These are phyloP conservation scores for Bipolaris zeicola DNA, from an alignment of 2,329 filamentous ascomycete species.

Conservation along the genomic window DNA sequence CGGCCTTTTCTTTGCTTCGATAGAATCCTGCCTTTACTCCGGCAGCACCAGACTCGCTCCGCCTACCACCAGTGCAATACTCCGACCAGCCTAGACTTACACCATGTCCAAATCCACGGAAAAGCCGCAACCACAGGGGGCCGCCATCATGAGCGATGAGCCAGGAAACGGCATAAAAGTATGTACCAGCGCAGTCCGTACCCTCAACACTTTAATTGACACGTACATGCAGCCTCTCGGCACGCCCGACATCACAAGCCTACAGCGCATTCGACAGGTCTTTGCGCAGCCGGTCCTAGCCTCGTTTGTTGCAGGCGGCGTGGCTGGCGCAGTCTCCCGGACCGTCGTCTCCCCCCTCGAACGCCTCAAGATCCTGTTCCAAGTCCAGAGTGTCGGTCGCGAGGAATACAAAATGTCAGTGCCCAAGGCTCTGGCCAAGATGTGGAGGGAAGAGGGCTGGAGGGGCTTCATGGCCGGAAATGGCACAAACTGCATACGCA, in stretches of 20 bases:
- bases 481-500: slow-evolving; percentile 96
- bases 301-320: slow-evolving; percentile 90
- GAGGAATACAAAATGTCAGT: slow-evolving; percentile 95
- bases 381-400: slow-evolving; percentile 87
- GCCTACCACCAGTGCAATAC: slow-evolving; percentile 2
- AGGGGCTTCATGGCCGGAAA: slow-evolving; percentile 97
- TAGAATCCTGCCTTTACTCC: slow-evolving; percentile 19
- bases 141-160: slow-evolving; percentile 28
- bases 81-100: slow-evolving; percentile 11
- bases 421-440: slow-evolving; percentile 85
- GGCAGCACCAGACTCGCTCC: background rate
- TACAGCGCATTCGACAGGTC: slow-evolving; percentile 37
- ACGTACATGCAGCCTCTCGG: slow-evolving; percentile 21
- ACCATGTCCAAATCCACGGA: slow-evolving; percentile 30
- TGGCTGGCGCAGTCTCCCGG: slow-evolving; percentile 94
- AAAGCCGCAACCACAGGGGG: slow-evolving; percentile 23
- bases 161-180: slow-evolving; percentile 29
- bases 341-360: slow-evolving; percentile 97
- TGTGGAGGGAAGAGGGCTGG: slow-evolving; percentile 98
- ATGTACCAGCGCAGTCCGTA: slow-evolving; percentile 17
- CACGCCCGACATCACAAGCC: slow-evolving; percentile 22
- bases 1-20: slow-evolving; percentile 27
- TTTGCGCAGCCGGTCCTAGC: slow-evolving; percentile 85
- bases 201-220: slow-evolving; percentile 21
- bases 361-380: slow-evolving; percentile 95